These are phyloP conservation scores for sunflower (Helianthus annuus) DNA, from an alignment of 129 eudicot genomes.

Conservation along the genomic window DNA sequence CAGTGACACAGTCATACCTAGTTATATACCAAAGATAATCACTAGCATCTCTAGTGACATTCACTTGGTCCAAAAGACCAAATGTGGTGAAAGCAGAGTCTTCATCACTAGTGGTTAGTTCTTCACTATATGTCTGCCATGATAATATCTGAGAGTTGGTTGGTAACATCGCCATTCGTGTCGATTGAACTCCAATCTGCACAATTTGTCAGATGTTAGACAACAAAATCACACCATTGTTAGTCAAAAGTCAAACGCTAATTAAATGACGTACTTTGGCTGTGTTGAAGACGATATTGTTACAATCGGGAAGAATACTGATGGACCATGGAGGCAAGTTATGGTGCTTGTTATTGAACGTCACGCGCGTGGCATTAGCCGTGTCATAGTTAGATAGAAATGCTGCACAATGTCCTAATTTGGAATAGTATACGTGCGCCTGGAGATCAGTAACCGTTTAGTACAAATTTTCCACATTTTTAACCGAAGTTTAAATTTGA, in stretches of 20 bases:
- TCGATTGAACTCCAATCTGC: constrained; percentile 93
- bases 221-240: neutral
- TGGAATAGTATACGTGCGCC: constrained; percentile 78
- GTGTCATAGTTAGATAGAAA: constrained; percentile 81
- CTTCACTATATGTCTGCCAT: constrained; percentile 88
- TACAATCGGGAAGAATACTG: constrained; percentile 94
- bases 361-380: constrained; percentile 52
- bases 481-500: constrained; percentile 2
- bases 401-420: constrained; percentile 85
- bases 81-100: constrained; percentile 49
- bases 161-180: constrained; percentile 75
- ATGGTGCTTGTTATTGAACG: constrained; percentile 75
- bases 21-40: constrained; percentile 94
- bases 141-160: constrained; percentile 49
- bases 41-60: constrained; percentile 85
- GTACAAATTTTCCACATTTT: neutral
- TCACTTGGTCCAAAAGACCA: constrained; percentile 91
- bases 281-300: constrained; percentile 71
- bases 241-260: neutral
- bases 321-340: constrained; percentile 91
- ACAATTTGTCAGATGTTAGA: neutral
- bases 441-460: constrained; percentile 38
- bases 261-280: constrained; percentile 62
- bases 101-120: constrained; percentile 59
- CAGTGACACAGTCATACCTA: constrained; percentile 41